Evolutionary conservation across 768 basidiomycete genomes (phyloP).

Genomic region (Hygrocybe coccinea): DNA sequence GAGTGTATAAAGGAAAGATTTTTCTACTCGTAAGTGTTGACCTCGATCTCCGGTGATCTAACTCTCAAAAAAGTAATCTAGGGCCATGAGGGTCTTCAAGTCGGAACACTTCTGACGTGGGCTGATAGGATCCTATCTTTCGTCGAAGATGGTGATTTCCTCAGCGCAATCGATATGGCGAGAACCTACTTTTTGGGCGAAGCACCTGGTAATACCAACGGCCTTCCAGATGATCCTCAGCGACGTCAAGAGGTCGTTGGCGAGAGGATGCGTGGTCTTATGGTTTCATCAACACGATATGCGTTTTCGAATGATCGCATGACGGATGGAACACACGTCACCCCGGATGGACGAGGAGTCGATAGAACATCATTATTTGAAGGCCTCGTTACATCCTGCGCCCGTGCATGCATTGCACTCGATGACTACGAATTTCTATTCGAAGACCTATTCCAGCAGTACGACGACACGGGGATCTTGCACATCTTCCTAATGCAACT

Average conservation of each 20-base stretch:
- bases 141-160: conserved; percentile 82
- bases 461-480: conserved; percentile 77
- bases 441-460: conserved; percentile 89
- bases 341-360: conserved; percentile 81
- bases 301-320: conserved; percentile 95
- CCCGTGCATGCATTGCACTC: conserved; percentile 75
- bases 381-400: conserved; percentile 71
- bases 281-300: conserved; percentile 83
- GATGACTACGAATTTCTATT: conserved; percentile 83
- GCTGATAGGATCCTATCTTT: conserved; percentile 84
- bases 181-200: conserved; percentile 75
- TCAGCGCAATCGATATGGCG: conserved; percentile 83
- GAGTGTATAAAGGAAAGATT: conserved; percentile 84
- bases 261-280: conserved; percentile 71
- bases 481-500: conserved; percentile 79
- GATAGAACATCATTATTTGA: conserved; percentile 90
- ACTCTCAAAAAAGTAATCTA: conserved; percentile 25
- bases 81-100: conserved; percentile 64
- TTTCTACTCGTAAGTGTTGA: conserved; percentile 73
- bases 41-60: not conserved
- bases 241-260: conserved; percentile 63
- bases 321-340: conserved; percentile 80
- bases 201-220: conserved; percentile 81
- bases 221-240: conserved; percentile 65
- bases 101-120: conserved; percentile 89